Evolutionary conservation across 129 eudicot species (phyloP), one percentile per base, ranked within the genome.

Genomic region (Heracleum sosnowskyi): DNA sequence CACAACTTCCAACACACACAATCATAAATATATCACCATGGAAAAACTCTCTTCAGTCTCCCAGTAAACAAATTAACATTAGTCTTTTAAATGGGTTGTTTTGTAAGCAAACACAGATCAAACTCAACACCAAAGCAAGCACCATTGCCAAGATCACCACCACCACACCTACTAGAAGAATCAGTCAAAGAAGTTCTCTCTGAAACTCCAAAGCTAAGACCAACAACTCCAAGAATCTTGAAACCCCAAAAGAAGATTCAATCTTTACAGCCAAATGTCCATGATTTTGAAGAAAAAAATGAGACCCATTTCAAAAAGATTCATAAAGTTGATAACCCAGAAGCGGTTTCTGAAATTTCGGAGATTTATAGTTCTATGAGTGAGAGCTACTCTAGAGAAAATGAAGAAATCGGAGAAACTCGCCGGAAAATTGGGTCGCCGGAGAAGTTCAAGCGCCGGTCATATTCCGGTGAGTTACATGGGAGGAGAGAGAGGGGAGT

Each of bases 171-270:
- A 26, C 78, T 76, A 49, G 93, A 91, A 82, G 96, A 91, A 57
- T 79, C 89, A 2, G 93, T 91, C 49, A 91, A 91, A 79, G 93
- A 91, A 76, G 96, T 88, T 7, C 90, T 88, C 28, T 77, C 92
- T 0, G 96, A 90, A 73, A 86, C 89, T 26, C 86, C 88, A 2
- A 74, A 77, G 12, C 75, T 79, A 60, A 81, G 80, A 28, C 87
- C 78, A 63, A 80, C 74, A 44, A 29, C 73, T 26, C 69, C 76
- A 7, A 76, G 81, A 46, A 73, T 69, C 78, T 80, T 77, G 44
- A 47, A 80, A n/a, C 42, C 73, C 42, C 84, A 78, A 41, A 80
- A 77, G 6, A 83, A 84, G 47, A 47, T 26, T 66, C 20, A 73
- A 34, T 84, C 90, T 31, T 47, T 55, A n/a, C 62, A 35, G 4